phyloP scores from a whole-genome alignment of 257 asterid genomes.

The Fraxinus americana region DNA sequence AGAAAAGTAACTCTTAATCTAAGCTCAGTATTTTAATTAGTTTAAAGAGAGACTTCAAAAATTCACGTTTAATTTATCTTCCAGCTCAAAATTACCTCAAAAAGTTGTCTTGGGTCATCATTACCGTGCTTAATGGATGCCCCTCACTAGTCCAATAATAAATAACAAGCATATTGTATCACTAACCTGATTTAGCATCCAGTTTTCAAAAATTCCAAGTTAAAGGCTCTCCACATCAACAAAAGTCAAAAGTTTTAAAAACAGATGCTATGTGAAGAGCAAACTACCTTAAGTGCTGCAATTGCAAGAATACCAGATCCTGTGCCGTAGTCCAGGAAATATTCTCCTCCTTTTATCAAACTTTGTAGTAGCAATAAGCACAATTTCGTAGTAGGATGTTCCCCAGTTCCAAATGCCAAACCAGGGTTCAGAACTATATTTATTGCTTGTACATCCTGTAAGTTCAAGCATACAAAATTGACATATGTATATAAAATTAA shows the following conservation, averaged over 20 bases:
- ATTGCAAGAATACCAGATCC: constrained; percentile 95
- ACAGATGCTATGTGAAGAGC: not conserved
- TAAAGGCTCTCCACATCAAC: not conserved
- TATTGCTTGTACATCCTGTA: constrained; percentile 70
- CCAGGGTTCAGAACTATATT: constrained; percentile 86
- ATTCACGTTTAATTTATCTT: not conserved
- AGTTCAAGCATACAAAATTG: constrained; percentile 21
- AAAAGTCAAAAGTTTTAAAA: constrained; percentile 1
- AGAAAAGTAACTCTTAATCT: not conserved
- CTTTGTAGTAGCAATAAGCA: constrained; percentile 69
- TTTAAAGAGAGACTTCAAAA: not conserved
- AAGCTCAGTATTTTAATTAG: not conserved
- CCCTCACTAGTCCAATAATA: not conserved
- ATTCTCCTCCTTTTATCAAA: constrained; percentile 76
- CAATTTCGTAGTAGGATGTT: constrained; percentile 88
- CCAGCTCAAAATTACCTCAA: not conserved
- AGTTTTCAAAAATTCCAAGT: not conserved
- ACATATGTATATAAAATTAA: constrained; percentile 4
- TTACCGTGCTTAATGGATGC: not conserved
- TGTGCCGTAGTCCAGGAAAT: constrained; percentile 90
- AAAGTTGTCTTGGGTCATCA: not conserved
- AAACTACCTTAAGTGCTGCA: constrained; percentile 81
- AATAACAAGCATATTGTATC: not conserved
- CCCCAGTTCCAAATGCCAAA: constrained; percentile 98
- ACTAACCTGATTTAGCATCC: not conserved